Conservation (phyloP, 148 eudicot genomes). For the Camellia lanceoleosa region DNA sequence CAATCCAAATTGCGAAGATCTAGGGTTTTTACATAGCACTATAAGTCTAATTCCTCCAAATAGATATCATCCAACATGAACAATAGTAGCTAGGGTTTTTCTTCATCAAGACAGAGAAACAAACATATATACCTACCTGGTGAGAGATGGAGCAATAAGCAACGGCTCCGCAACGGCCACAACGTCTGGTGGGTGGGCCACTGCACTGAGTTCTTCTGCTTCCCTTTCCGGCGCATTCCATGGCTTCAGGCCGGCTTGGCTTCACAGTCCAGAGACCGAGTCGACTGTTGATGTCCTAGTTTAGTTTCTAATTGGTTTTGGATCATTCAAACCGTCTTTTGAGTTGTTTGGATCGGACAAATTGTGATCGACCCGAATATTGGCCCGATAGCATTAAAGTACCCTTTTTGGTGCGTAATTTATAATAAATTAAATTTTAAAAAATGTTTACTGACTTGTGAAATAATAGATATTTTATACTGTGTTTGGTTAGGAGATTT, state of each 20-base stretch:
- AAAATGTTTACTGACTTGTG: too few species aligned
- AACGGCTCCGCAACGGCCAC: slow-evolving; percentile 67
- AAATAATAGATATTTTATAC: too few species aligned
- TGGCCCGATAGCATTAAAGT: too few species aligned
- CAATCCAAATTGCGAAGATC: neutral
- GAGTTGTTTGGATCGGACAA: too few species aligned
- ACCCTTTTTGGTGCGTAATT: too few species aligned
- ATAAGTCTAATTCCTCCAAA: neutral
- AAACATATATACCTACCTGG: slow-evolving; percentile 40
- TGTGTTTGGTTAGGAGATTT: too few species aligned
- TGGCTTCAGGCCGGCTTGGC: slow-evolving; percentile 17
- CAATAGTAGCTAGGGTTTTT: neutral
- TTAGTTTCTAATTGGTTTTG: too few species aligned
- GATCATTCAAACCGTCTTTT: too few species aligned
- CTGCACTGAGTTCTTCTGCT: slow-evolving; percentile 48
- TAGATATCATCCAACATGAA: neutral
- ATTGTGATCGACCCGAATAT: too few species aligned
- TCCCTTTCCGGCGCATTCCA: slow-evolving; percentile 88
- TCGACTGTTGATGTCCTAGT: too few species aligned
- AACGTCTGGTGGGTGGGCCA: slow-evolving; percentile 55
- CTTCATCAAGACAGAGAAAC: neutral
- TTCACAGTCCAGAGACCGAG: neutral
- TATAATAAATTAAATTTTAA: too few species aligned
- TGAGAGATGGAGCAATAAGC: slow-evolving; percentile 81
- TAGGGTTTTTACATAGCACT: neutral